Conservation (phyloP, 2,329 filamentous ascomycete genomes). For the Beauveria sp. region DNA sequence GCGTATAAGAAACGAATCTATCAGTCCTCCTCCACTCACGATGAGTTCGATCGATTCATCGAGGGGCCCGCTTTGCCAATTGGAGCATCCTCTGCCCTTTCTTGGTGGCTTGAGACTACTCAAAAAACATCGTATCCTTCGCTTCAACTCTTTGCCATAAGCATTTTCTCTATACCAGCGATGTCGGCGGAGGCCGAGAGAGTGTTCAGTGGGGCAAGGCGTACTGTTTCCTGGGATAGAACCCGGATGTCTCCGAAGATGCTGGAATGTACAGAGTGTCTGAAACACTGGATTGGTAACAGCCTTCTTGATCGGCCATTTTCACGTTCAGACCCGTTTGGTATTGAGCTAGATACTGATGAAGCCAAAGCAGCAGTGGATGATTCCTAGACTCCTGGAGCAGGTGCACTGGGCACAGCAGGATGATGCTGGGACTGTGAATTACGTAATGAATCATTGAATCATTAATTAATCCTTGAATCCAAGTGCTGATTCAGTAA, state of each 20-base stretch:
- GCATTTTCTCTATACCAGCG: not conserved
- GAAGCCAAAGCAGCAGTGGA: not conserved
- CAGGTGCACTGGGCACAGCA: not conserved
- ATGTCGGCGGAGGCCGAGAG: constrained; percentile 2
- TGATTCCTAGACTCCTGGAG: not conserved
- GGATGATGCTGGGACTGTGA: not conserved
- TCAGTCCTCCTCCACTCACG: not conserved
- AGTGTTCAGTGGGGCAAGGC: not conserved
- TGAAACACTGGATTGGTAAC: not conserved
- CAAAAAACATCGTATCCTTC: not conserved
- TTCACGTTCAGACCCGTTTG: not conserved
- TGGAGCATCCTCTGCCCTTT: not conserved
- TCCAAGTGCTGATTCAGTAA: not conserved
- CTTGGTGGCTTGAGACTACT: constrained; percentile 3
- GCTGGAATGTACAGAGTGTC: not conserved
- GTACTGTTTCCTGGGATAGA: not conserved
- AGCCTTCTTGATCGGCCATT: not conserved
- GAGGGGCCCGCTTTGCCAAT: not conserved
- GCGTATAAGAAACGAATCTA: not conserved
- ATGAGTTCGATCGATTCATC: constrained; percentile 3
- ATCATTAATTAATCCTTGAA: not conserved
- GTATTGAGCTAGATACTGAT: not conserved
- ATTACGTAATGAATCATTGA: not conserved
- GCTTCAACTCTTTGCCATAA: not conserved
- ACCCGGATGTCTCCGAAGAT: not conserved